These are phyloP conservation scores for Pichia membranifaciens DNA, from an alignment of 805 yeast species.

Conservation along the genomic window DNA sequence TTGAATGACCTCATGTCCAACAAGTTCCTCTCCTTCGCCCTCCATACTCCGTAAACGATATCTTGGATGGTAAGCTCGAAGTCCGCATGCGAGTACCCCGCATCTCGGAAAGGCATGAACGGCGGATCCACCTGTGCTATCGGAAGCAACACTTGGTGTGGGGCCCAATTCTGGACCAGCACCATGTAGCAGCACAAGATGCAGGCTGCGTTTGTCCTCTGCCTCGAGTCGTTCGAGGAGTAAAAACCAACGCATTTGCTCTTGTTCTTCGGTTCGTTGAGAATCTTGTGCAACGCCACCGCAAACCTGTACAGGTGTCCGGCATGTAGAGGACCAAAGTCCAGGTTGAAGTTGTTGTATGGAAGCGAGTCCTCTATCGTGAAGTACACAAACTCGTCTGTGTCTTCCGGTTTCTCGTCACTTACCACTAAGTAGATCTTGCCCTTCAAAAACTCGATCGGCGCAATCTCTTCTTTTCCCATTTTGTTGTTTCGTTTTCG, in stretches of 20 bases:
- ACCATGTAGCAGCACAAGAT: slow-evolving; percentile 91
- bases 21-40: slow-evolving; percentile 90
- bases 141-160: slow-evolving; percentile 95
- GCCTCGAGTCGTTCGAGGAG: slow-evolving; percentile 73
- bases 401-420: slow-evolving; percentile 72
- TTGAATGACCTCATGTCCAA: slow-evolving; percentile 82
- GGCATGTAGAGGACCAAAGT: slow-evolving; percentile 92
- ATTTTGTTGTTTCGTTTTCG: background rate
- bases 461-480: slow-evolving; percentile 14
- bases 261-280: slow-evolving; percentile 78
- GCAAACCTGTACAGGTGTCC: slow-evolving; percentile 95
- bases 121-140: slow-evolving; percentile 89
- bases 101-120: slow-evolving; percentile 91
- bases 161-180: slow-evolving; percentile 94
- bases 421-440: slow-evolving; percentile 89
- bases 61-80: slow-evolving; percentile 92
- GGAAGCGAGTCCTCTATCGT: slow-evolving; percentile 90
- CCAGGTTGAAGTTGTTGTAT: slow-evolving; percentile 91
- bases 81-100: slow-evolving; percentile 95
- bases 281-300: slow-evolving; percentile 83
- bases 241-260: slow-evolving; percentile 88
- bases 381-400: slow-evolving; percentile 71
- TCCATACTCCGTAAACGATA: slow-evolving; percentile 93
- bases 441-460: slow-evolving; percentile 38
- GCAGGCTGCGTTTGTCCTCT: slow-evolving; percentile 92